phyloP scores from a whole-genome alignment of 140 eudicot genomes.

The Stevia rebaudiana region DNA sequence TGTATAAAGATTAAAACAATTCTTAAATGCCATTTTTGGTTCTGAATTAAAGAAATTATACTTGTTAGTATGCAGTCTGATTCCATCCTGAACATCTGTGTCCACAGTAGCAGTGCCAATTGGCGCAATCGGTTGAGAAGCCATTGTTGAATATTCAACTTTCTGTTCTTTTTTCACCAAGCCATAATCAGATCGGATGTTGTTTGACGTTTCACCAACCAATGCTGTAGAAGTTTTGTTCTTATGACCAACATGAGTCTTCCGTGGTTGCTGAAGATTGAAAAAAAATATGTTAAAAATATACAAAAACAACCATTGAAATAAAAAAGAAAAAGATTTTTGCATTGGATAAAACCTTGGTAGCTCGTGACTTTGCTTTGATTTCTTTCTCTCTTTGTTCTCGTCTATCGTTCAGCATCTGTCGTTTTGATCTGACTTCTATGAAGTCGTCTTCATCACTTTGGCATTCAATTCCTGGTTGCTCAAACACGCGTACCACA shows the following conservation, averaged over 20 bases:
- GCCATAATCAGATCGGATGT: constrained; percentile 30
- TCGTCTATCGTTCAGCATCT: constrained; percentile 91
- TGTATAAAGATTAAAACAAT: too few species aligned
- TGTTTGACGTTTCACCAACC: constrained; percentile 38
- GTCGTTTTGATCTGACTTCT: constrained; percentile 91
- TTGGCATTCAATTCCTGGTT: constrained; percentile 85
- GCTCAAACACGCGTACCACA: constrained; percentile 66
- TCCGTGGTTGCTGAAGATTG: constrained; percentile 48
- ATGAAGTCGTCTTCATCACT: constrained; percentile 97
- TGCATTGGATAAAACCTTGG: constrained; percentile 36
- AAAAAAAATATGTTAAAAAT: not conserved
- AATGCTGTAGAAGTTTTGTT: constrained; percentile 24
- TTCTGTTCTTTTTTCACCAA: constrained; percentile 40
- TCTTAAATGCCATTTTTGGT: too few species aligned
- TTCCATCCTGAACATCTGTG: constrained; percentile 38
- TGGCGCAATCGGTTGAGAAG: constrained; percentile 59
- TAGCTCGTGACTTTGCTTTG: constrained; percentile 59
- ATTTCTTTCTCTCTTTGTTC: constrained; percentile 91
- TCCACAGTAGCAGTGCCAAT: constrained; percentile 59
- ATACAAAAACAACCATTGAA: not conserved
- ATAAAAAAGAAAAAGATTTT: too few species aligned
- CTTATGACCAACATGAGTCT: constrained; percentile 31
- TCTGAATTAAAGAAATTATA: constrained; percentile 13
- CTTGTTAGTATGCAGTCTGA: constrained; percentile 42
- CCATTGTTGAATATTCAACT: constrained; percentile 30